phyloP scores from a whole-genome alignment of 2,329 filamentous ascomycete genomes.

The Westerdykella sp. region DNA sequence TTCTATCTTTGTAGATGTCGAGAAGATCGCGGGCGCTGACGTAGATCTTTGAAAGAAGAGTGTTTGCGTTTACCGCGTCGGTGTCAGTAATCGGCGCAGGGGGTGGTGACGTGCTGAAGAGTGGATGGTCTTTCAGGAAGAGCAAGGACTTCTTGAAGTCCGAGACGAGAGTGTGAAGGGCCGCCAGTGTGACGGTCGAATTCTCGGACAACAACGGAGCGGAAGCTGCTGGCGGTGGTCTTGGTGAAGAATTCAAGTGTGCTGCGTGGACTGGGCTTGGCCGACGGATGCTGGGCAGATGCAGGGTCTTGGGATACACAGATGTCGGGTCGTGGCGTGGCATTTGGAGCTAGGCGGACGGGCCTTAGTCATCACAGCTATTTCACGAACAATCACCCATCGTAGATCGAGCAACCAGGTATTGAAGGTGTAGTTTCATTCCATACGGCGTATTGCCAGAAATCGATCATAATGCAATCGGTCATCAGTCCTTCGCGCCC shows the following conservation, averaged over 20 bases:
- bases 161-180: slow-evolving; percentile 25
- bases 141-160: slow-evolving; percentile 34
- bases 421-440: too few relatives aligned
- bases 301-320: too few relatives aligned
- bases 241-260: neutral
- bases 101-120: slow-evolving; percentile 18
- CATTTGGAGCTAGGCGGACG: too few relatives aligned
- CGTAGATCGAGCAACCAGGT: too few relatives aligned
- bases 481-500: neutral
- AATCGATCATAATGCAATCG: neutral
- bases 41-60: slow-evolving; percentile 9
- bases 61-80: slow-evolving; percentile 13
- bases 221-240: slow-evolving; percentile 3
- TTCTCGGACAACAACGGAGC: slow-evolving; percentile 7
- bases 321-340: too few relatives aligned
- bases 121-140: slow-evolving; percentile 29
- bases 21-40: slow-evolving; percentile 13
- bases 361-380: too few relatives aligned
- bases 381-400: too few relatives aligned
- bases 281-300: too few relatives aligned
- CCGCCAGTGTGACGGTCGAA: slow-evolving; percentile 31
- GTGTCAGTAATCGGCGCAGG: slow-evolving; percentile 7
- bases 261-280: neutral
- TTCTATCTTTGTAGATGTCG: slow-evolving; percentile 2
- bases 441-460: too few relatives aligned